Evolutionary conservation across 768 basidiomycete species (phyloP).

Genomic region (Imleria badia): DNA sequence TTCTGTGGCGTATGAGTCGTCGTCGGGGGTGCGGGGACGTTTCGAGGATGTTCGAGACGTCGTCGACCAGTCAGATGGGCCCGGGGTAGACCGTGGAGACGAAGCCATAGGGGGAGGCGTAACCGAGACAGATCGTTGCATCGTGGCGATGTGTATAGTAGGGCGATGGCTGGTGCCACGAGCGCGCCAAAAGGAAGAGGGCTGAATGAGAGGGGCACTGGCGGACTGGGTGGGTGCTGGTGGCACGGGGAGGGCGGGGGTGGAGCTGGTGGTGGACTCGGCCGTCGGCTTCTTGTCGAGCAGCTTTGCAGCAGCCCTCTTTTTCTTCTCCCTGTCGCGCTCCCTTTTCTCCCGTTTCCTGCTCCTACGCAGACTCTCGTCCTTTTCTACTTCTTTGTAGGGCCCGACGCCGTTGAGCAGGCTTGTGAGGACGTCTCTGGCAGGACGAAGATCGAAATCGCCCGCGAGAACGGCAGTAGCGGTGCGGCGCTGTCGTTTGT

Average conservation of each 20-base stretch:
- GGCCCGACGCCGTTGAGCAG: constrained; percentile 72
- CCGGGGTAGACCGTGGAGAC: constrained; percentile 73
- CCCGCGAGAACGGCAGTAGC: constrained; percentile 79
- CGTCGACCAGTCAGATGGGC: constrained; percentile 68
- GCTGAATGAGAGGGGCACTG: constrained; percentile 30
- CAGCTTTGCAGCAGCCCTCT: constrained; percentile 34
- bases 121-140: constrained; percentile 70
- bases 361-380: constrained; percentile 54
- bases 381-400: constrained; percentile 61
- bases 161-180: constrained; percentile 46
- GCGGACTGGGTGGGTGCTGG: constrained; percentile 25
- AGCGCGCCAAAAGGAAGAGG: constrained; percentile 63
- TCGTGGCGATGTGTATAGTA: constrained; percentile 66
- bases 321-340: constrained; percentile 51
- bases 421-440: constrained; percentile 77
- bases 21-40: constrained; percentile 72
- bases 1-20: constrained; percentile 45
- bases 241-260: constrained; percentile 18
- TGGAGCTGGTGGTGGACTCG: constrained; percentile 16
- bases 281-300: constrained; percentile 33
- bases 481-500: constrained; percentile 51
- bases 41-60: constrained; percentile 81
- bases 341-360: constrained; percentile 50
- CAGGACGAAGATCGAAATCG: constrained; percentile 63
- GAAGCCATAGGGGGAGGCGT: constrained; percentile 69